These are phyloP conservation scores for Iberis pinnata DNA, from an alignment of 345 rosid species.

Conservation along the genomic window DNA sequence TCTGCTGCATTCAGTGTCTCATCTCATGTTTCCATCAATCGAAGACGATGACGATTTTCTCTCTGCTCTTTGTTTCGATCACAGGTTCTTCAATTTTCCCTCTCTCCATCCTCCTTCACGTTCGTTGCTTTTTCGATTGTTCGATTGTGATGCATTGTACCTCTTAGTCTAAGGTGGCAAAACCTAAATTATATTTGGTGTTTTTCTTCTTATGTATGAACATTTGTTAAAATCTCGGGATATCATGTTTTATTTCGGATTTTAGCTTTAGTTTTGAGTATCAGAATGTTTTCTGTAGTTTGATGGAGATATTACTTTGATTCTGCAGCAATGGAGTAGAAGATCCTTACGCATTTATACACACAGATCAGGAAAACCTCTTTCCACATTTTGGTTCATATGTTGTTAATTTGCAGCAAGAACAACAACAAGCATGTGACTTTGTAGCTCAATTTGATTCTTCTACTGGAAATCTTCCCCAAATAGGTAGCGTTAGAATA, in stretches of 20 bases:
- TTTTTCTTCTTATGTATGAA: too few species aligned
- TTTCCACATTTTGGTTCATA: constrained; percentile 14
- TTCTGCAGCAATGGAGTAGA: constrained; percentile 23
- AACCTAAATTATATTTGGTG: too few species aligned
- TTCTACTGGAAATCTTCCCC: not conserved
- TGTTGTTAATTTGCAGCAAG: constrained; percentile 21
- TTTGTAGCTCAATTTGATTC: constrained; percentile 25
- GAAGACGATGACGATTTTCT: constrained; percentile 18
- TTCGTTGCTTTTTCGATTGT: not conserved
- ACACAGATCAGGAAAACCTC: constrained; percentile 13
- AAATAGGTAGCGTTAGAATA: too few species aligned
- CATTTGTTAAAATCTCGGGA: too few species aligned
- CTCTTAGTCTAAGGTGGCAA: too few species aligned
- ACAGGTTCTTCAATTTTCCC: constrained; percentile 24
- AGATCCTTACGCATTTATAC: constrained; percentile 25
- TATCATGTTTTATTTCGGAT: too few species aligned
- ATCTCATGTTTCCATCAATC: constrained; percentile 23
- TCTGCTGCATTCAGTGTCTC: constrained; percentile 4
- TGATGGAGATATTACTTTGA: too few species aligned
- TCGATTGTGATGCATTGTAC: too few species aligned
- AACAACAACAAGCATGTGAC: constrained; percentile 9
- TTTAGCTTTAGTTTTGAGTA: too few species aligned
- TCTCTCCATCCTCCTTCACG: not conserved
- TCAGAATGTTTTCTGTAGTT: too few species aligned
- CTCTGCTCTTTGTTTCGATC: constrained; percentile 31